phyloP scores from a whole-genome alignment of 1,284 basidiomycete species.

The Apiotrichum montevideense region DNA sequence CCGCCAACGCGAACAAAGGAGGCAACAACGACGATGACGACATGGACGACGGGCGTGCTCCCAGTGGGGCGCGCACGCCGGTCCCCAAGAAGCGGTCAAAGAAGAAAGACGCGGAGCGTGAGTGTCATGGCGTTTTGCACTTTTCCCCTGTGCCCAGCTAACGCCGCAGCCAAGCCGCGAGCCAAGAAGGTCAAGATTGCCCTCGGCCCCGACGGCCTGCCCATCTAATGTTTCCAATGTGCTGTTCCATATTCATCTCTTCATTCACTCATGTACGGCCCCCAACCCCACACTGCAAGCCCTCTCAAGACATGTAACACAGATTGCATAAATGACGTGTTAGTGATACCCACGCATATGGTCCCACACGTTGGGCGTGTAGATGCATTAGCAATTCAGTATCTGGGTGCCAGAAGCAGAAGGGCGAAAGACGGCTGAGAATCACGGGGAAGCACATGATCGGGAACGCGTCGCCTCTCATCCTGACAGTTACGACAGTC shows the following conservation, averaged over 20 bases:
- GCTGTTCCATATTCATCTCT: neutral
- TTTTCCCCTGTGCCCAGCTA: neutral
- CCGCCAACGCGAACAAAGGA: neutral
- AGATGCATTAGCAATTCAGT: conserved; percentile 1
- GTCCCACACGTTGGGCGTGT: neutral
- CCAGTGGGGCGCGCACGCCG: conserved; percentile 21
- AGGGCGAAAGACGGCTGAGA: neutral
- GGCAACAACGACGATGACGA: conserved; percentile 23
- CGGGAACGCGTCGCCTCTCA: no score
- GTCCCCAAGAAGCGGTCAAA: conserved; percentile 19
- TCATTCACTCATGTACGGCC: neutral
- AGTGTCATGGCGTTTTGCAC: neutral
- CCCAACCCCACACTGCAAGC: no score
- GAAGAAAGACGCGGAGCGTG: conserved; percentile 11
- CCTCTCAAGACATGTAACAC: no score
- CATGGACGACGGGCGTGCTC: conserved; percentile 13
- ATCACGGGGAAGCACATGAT: neutral
- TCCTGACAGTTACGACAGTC: no score
- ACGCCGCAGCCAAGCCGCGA: conserved; percentile 19
- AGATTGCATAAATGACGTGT: neutral
- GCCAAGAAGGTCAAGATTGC: conserved; percentile 44
- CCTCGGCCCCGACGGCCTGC: conserved; percentile 40
- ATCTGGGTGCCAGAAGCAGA: neutral
- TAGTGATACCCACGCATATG: conserved; percentile 3
- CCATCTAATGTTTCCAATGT: conserved; percentile 20